Percentiles rank a stretch among this genome's conserved stretches.
Conservation (phyloP, 106 monocot species). For the Platanthera guangdongensis region DNA sequence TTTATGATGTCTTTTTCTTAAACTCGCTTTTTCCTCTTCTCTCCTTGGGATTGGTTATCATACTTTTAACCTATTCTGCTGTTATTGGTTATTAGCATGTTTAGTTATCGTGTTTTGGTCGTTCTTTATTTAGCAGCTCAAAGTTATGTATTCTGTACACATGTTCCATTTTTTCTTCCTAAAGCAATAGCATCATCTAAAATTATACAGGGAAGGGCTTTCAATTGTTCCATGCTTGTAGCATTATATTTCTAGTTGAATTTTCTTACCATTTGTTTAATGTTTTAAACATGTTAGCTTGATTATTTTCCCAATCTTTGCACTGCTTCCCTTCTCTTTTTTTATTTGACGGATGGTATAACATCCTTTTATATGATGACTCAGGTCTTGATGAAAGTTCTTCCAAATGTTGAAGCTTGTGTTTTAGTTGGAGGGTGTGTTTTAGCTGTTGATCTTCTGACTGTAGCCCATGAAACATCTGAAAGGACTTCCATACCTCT, state of each 20-base stretch:
- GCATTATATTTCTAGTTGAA: background rate
- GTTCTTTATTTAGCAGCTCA: background rate
- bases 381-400: conserved; percentile 85
- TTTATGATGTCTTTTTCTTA: background rate
- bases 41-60: background rate
- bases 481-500: conserved; percentile 92
- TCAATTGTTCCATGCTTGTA: background rate
- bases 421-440: conserved; percentile 96
- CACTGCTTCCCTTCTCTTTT: background rate
- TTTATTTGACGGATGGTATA: background rate
- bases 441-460: conserved; percentile 87
- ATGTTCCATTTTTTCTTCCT: background rate
- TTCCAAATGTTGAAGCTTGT: conserved; percentile 82
- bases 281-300: conserved; percentile 2
- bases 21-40: background rate
- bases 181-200: background rate
- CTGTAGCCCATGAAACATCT: conserved; percentile 82
- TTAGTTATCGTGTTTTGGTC: background rate
- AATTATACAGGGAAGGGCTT: background rate
- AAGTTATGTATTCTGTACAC: background rate
- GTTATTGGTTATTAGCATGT: background rate
- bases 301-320: background rate
- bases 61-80: background rate
- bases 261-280: background rate
- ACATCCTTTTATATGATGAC: background rate